Percentiles rank a stretch among this genome's conserved stretches.
phyloP scores from a whole-genome alignment of 148 eudicot species.

The Rhododendron griersonianum region DNA sequence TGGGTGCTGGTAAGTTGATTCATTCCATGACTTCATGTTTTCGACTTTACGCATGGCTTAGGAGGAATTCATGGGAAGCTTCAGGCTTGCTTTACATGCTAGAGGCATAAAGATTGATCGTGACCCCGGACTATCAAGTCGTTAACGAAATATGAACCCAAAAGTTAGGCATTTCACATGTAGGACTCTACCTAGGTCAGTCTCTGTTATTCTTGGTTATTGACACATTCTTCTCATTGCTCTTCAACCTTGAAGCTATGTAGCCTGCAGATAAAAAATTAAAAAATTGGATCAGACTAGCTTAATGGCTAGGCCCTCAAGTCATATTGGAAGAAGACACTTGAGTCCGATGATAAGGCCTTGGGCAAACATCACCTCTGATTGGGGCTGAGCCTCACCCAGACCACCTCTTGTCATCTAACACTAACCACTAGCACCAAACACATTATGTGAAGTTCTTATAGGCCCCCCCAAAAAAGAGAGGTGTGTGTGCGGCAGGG shows the following conservation, averaged over 20 bases:
- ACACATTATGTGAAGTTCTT: not conserved
- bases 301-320: not conserved
- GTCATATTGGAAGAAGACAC: not conserved
- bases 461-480: not conserved
- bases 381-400: not conserved
- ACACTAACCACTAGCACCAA: not conserved
- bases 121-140: not conserved
- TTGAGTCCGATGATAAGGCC: not conserved
- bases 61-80: not conserved
- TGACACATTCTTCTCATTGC: conserved; percentile 2
- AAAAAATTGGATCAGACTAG: not conserved
- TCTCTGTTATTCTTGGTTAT: not conserved
- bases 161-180: not conserved
- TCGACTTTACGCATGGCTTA: not conserved
- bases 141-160: not conserved
- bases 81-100: not conserved
- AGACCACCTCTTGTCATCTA: not conserved
- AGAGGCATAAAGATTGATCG: not conserved
- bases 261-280: not conserved
- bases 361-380: too few relatives aligned
- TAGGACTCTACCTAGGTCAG: not conserved
- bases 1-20: conserved; percentile 90
- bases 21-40: not conserved
- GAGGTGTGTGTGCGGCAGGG: not conserved
- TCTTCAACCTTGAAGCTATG: not conserved